Conservation (phyloP, 2,329 filamentous ascomycete genomes). For the Pezicula neosporulosa region DNA sequence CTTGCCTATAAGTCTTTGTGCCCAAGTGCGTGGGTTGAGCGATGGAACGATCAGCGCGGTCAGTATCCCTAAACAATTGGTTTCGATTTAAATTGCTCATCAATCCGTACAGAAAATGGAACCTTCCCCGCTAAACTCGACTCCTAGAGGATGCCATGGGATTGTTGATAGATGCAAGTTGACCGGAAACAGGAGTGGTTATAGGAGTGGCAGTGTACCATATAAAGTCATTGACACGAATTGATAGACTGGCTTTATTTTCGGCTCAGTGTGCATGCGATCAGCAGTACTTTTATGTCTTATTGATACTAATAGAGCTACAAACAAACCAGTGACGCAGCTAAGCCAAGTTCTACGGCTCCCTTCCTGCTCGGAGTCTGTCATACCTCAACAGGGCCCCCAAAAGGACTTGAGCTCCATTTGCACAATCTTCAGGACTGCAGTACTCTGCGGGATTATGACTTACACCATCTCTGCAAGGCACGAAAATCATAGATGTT, state of each 20-base stretch:
- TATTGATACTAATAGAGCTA: neutral
- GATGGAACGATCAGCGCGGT: slow-evolving; percentile 98
- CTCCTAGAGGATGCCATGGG: slow-evolving; percentile 27
- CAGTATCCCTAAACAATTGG: slow-evolving; percentile 34
- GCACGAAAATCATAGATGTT: slow-evolving; percentile 66
- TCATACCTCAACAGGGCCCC: slow-evolving; percentile 39
- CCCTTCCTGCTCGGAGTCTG: slow-evolving; percentile 20
- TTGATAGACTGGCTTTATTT: slow-evolving; percentile 18
- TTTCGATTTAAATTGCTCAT: slow-evolving; percentile 9
- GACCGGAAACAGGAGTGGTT: slow-evolving; percentile 2
- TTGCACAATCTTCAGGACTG: slow-evolving; percentile 54
- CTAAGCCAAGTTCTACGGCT: neutral
- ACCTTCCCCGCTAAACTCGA: slow-evolving; percentile 67
- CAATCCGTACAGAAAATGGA: slow-evolving; percentile 50
- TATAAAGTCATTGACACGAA: slow-evolving; percentile 24
- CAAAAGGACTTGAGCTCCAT: slow-evolving; percentile 47
- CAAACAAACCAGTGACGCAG: too few species aligned
- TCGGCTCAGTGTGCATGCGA: neutral
- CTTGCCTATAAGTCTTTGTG: slow-evolving; percentile 96
- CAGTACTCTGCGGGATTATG: slow-evolving; percentile 63
- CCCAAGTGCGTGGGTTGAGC: slow-evolving; percentile 87
- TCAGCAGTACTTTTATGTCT: neutral
- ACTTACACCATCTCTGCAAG: slow-evolving; percentile 58
- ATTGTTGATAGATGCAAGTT: neutral
- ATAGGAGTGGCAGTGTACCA: slow-evolving; percentile 24